phyloP scores from a whole-genome alignment of 2,329 filamentous ascomycete genomes.

The Fusarium illudens region DNA sequence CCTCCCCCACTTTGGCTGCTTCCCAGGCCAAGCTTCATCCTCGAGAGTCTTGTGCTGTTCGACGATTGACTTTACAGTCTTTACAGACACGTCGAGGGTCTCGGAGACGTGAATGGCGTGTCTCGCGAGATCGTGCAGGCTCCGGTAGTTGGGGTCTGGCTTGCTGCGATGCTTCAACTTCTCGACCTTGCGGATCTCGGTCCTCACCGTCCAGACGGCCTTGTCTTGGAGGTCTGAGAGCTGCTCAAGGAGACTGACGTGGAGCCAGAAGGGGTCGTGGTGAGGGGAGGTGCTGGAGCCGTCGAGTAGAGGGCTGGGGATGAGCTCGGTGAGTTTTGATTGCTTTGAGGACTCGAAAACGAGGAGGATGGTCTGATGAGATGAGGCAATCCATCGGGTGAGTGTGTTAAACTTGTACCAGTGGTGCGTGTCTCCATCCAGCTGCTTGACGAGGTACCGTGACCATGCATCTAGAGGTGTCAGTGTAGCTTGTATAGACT shows the following conservation, averaged over 20 bases:
- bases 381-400: slow-evolving; percentile 15
- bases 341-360: slow-evolving; percentile 16
- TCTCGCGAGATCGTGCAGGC: slow-evolving; percentile 53
- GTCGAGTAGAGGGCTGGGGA: background rate
- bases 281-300: background rate
- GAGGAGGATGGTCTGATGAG: slow-evolving; percentile 18
- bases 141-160: slow-evolving; percentile 46
- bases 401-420: slow-evolving; percentile 33
- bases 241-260: slow-evolving; percentile 1
- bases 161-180: slow-evolving; percentile 20
- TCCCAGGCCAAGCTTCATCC: background rate
- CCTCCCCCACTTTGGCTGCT: background rate
- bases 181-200: slow-evolving; percentile 48
- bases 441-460: slow-evolving; percentile 22
- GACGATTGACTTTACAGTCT: slow-evolving; percentile 46
- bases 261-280: slow-evolving; percentile 28
- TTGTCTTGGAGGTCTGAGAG: slow-evolving; percentile 5
- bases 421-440: background rate
- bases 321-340: background rate
- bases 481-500: background rate
- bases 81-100: slow-evolving; percentile 48
- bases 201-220: slow-evolving; percentile 52
- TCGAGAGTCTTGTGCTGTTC: slow-evolving; percentile 42
- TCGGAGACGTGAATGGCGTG: slow-evolving; percentile 57
- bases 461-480: slow-evolving; percentile 20